Evolutionary conservation across 768 basidiomycete species (phyloP).

Genomic region (Tricholomella constricta): DNA sequence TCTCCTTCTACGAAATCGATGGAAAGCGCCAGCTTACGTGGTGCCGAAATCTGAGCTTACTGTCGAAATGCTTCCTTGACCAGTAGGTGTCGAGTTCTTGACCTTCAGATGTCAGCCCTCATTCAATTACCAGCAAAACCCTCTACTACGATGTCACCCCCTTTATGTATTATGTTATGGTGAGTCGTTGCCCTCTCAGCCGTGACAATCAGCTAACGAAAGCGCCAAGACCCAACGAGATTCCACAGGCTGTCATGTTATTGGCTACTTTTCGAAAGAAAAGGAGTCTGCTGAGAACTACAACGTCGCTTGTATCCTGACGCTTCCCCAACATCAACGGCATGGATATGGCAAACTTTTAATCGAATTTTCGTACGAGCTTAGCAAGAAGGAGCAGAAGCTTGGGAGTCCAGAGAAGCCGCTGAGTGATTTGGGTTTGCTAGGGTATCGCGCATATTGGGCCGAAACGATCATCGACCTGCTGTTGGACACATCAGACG

Average conservation of each 20-base stretch:
- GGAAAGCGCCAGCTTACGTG: constrained; percentile 94
- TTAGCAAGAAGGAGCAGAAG: constrained; percentile 95
- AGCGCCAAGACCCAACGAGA: constrained; percentile 72
- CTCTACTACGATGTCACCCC: constrained; percentile 99
- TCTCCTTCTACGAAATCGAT: constrained; percentile 98
- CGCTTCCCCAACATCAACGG: constrained; percentile 97
- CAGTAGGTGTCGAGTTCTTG: constrained; percentile 61
- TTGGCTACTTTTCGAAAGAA: constrained; percentile 99
- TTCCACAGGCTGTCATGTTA: constrained; percentile 87
- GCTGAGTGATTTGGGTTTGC: constrained; percentile 87
- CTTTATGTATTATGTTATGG: constrained; percentile 99
- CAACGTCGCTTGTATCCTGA: constrained; percentile 98
- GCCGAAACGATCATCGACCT: constrained; percentile 94
- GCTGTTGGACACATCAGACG: constrained; percentile 70
- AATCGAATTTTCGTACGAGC: constrained; percentile 98
- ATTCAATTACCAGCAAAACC: constrained; percentile 70
- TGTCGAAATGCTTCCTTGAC: constrained; percentile 98
- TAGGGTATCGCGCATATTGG: constrained; percentile 97
- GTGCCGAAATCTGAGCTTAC: constrained; percentile 94
- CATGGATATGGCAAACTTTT: constrained; percentile 93
- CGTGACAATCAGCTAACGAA: constrained; percentile 13
- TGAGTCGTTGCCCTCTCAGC: constrained; percentile 30
- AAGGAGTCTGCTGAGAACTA: constrained; percentile 98
- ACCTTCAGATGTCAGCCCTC: constrained; percentile 17
- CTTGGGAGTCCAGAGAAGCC: constrained; percentile 98